phyloP scores from a whole-genome alignment of 2,329 filamentous ascomycete species.

The Didymella lethalis region DNA sequence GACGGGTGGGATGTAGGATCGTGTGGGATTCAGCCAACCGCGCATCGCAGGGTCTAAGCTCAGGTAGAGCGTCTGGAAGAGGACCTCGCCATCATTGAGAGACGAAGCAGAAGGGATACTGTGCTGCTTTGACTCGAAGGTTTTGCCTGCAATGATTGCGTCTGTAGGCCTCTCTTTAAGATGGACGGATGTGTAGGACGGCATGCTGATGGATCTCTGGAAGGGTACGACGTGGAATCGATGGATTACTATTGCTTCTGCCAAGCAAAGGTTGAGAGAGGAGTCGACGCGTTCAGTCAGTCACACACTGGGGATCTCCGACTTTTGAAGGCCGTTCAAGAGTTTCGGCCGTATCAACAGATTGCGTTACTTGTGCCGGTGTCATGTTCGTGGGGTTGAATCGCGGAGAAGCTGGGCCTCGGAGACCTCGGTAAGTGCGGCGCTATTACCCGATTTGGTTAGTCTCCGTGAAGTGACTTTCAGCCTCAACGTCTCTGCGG shows the following conservation, averaged over 20 bases:
- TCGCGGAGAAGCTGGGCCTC: constrained; percentile 31
- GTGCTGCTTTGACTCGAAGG: constrained; percentile 64
- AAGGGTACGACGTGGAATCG: neutral
- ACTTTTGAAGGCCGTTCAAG: constrained; percentile 9
- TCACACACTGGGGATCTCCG: neutral
- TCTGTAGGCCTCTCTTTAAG: constrained; percentile 70
- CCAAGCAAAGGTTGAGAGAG: neutral
- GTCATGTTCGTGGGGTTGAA: constrained; percentile 25
- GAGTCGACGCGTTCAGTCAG: neutral
- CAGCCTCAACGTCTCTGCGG: neutral
- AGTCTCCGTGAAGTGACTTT: constrained; percentile 2
- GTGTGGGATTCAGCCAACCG: constrained; percentile 67
- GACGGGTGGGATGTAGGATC: constrained; percentile 74
- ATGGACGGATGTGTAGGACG: constrained; percentile 59
- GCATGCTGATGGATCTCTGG: constrained; percentile 34
- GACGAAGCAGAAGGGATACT: constrained; percentile 57
- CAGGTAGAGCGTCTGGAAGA: constrained; percentile 68
- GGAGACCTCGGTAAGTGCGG: constrained; percentile 16
- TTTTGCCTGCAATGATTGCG: constrained; percentile 69
- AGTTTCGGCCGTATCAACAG: constrained; percentile 23
- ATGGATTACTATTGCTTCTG: neutral
- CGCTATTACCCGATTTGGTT: constrained; percentile 14
- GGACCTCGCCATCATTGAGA: constrained; percentile 70
- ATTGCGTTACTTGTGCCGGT: constrained; percentile 25
- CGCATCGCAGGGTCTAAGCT: constrained; percentile 80